Evolutionary conservation across 495 filamentous ascomycete genomes (phyloP), one percentile per base, ranked within the genome.

Genomic region (Neohortaea acidophila): DNA sequence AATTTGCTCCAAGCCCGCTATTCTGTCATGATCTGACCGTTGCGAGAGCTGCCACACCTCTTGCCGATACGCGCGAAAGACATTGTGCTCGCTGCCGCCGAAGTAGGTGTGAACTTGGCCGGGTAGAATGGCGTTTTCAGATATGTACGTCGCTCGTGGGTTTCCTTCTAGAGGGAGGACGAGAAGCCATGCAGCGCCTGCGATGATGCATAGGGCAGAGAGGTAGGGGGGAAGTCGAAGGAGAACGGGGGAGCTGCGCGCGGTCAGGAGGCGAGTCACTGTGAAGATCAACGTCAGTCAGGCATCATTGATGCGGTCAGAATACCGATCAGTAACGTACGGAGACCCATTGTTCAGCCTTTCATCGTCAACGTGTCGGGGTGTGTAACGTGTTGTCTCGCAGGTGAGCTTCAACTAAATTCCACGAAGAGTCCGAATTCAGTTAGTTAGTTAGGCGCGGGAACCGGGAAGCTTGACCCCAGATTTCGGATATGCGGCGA

Each of bases 31-130:
- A 12, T 45, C 41, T 13, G 8, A 5, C 21, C 25, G 27, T 21
- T 42, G 35, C 5, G 45, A 48, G 14, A 45, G 66, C 68, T 45
- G 78, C 69, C 17, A 49, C 24, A 93, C 64, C 57, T 97, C 89
- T 53, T 80, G 75, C 51, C 81, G 77, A 55, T 92, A 96, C 4
- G 85, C 91, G 7, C 86, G 70, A 59, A 96, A 94, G 43, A 96
- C 70, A 53, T 94, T 79, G 61, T 94, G 85, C 52, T 97, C 89
- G 56, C 82, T 91, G 17, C 89, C 87, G 2, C 81, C 77, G 51
- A 97, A 97, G 56, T 97, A 96, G 0, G 91, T 92, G 59, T 96
- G 85, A 10, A 96, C 89, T 53, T 96, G 89, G 12, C 87, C 89
- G 0, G 89, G 89, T 13, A 97, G 66, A 7, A 97, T 75, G 13